These are phyloP conservation scores for Pseudogymnoascus sp. DNA, from an alignment of 2,329 filamentous ascomycete genomes.

Conservation along the genomic window DNA sequence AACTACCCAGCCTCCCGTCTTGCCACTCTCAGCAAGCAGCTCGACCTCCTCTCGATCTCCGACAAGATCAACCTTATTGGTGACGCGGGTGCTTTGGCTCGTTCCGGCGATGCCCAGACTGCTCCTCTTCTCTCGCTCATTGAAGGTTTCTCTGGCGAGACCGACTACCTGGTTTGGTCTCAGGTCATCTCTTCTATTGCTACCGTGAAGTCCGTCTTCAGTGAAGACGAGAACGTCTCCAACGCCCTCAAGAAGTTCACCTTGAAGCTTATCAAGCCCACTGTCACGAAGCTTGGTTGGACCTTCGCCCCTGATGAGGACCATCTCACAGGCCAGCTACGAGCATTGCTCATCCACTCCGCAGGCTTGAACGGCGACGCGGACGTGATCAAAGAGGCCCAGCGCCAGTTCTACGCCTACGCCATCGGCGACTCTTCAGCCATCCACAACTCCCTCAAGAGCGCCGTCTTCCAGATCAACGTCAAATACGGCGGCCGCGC, in stretches of 20 bases:
- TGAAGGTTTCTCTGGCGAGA: conserved; percentile 73
- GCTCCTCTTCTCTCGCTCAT: conserved; percentile 74
- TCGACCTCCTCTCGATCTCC: conserved; percentile 66
- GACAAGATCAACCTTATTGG: conserved; percentile 92
- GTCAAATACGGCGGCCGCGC: conserved; percentile 58
- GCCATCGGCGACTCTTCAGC: conserved; percentile 54
- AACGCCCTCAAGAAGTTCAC: conserved; percentile 70
- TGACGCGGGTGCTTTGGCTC: conserved; percentile 80
- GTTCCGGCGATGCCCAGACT: conserved; percentile 77
- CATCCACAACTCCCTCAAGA: conserved; percentile 74
- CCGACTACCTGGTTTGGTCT: conserved; percentile 81
- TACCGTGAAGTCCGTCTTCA: conserved; percentile 77
- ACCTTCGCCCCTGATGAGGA: conserved; percentile 70
- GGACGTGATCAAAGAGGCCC: conserved; percentile 60
- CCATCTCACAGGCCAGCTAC: conserved; percentile 72
- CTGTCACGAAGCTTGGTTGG: conserved; percentile 77
- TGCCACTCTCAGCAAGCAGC: conserved; percentile 67
- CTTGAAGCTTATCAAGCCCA: conserved; percentile 64
- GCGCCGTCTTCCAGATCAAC: conserved; percentile 70
- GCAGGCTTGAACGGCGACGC: conserved; percentile 72
- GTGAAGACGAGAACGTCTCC: conserved; percentile 62
- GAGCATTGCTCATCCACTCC: conserved; percentile 68
- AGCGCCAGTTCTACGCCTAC: conserved; percentile 75
- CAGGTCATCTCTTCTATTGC: conserved; percentile 71
- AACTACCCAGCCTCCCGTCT: conserved; percentile 86